Evolutionary conservation across 2,329 filamentous ascomycete species (phyloP).

Genomic region (Xylaria arbuscula): DNA sequence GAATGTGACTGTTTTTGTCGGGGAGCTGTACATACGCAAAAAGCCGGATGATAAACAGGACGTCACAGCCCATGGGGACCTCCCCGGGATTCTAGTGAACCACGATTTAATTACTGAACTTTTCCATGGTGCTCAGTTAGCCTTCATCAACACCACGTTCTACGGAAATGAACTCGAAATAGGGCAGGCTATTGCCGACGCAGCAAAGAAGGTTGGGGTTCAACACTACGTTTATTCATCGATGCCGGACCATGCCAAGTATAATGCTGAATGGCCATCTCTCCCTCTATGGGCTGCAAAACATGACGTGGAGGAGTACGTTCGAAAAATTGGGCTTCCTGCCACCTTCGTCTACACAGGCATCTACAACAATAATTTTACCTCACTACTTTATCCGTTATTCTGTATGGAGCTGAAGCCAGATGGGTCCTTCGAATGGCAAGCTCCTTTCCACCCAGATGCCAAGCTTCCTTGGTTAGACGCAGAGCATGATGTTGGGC

Average conservation of each 20-base stretch:
- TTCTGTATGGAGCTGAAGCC: conserved; percentile 92
- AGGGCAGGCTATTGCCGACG: conserved; percentile 87
- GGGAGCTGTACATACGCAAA: conserved; percentile 70
- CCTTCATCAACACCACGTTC: conserved; percentile 98
- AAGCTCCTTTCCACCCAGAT: conserved; percentile 91
- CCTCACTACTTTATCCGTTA: conserved; percentile 87
- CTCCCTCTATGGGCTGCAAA: conserved; percentile 93
- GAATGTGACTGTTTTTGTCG: conserved; percentile 75
- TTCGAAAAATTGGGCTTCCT: conserved; percentile 82
- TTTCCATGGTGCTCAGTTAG: conserved; percentile 85
- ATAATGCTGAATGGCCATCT: conserved; percentile 80
- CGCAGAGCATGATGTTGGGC: conserved; percentile 94
- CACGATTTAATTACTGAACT: conserved; percentile 78
- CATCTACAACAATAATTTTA: conserved; percentile 99
- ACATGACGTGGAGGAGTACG: conserved; percentile 91
- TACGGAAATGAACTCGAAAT: conserved; percentile 95
- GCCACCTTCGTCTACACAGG: conserved; percentile 96
- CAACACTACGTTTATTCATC: conserved; percentile 96
- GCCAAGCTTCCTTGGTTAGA: conserved; percentile 94
- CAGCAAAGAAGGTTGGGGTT: conserved; percentile 84
- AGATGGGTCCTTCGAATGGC: conserved; percentile 91
- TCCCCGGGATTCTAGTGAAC: conserved; percentile 74
- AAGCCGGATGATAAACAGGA: conserved; percentile 64
- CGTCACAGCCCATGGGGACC: conserved; percentile 76
- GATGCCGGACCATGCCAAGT: conserved; percentile 93